Evolutionary conservation across 75 land plant genomes (phyloP), one percentile per base, ranked within the genome.

Genomic region (Sequoia sempervirens): DNA sequence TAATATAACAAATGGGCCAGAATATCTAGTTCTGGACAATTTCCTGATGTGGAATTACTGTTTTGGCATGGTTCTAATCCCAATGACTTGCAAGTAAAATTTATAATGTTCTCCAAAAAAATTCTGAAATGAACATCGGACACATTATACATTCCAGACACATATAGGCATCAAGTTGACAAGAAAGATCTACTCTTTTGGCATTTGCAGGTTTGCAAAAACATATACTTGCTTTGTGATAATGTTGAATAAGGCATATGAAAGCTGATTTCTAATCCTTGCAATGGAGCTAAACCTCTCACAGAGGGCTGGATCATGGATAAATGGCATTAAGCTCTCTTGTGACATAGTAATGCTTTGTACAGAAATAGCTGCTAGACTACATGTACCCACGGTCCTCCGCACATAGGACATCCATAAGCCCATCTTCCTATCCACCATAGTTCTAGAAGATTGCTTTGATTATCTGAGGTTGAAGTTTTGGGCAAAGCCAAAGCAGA

Each of bases 341-440:
- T 30, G 73, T 32, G 15, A 68, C 0, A 32, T 23, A 3, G 12
- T 70, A 32, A 70, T 32, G 36, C 73, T 75, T 30, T 79, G 66
- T 54, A 84, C 28, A 52, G 45, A 84, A 61, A 36, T 34, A 11
- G 43, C 43, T 84, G 30, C 84, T 88, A 93, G n/a, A 95, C 94
- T 64, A 94, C 93, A 58, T 93, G 92, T 82, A 92, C 91, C 99
- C 99, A 97, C 10, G 94, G 87, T 38, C 99, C 99, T 1, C 96
- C 99, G 86, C 99, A 97, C 95, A 97, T 97, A 2, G 99, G 99
- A 75, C 99, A 97, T 14, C 90, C 91, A 88, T 88, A 89, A 11
- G 91, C 90, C 98, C 98, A 97, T 70, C 99, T 84, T 85, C 98
- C 93, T 43, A 92, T 94, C 98, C 98, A 97, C 96, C 96, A 94